Base-by-base conservation (phyloP, 306 rosid genomes). In the Bauhinia variegata region DNA sequence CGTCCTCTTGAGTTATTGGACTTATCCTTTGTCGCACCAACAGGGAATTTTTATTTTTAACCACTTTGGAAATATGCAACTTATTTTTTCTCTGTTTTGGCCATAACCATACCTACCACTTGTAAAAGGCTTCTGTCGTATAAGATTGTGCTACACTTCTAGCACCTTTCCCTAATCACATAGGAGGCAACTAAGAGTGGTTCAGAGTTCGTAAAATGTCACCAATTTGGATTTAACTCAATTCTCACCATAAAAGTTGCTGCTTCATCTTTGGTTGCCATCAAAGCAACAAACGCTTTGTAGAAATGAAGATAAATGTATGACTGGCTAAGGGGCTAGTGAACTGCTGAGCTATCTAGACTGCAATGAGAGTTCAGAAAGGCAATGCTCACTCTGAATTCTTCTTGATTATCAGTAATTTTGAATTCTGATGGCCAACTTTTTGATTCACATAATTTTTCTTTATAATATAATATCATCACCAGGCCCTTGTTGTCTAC, bases 331-430 rank as follows among this genome's bases (percentile, higher is more conserved):
- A 28, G 37, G 38, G 46, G 18, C 16, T 7, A 14, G 54, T 48
- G 28, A 2, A 23, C 28, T 23, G 28, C 28, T 23, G 28, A 23
- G 28, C 12, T 53, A 14, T 36, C 6, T 36, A 8, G 57, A 46
- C 18, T 44, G 32, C 6, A 13, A 41, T 34, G 6, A 36, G 9
- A 4, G 38, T 34, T 34, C 4, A 7, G 7, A 36, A 36, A 36
- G 41, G 17, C 74, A 42, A 8, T 71, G 28, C 74, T 48, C 1
- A 68, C 60, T 60, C 53, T 71, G 42, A 14, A 63, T 62, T 15
- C 42, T 17, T 23, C 28, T 23, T 23, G 28, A 23, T 23, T 23
- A 23, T 23, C 28, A 23, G 28, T 23, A 2, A 23, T 23, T 23
- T 23, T 23, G 28, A 2, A 23, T 23, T 23, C n/a, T n/a, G n/a